Base-by-base conservation (phyloP, 352 stramenopile species). In the Pythium monospermum region DNA sequence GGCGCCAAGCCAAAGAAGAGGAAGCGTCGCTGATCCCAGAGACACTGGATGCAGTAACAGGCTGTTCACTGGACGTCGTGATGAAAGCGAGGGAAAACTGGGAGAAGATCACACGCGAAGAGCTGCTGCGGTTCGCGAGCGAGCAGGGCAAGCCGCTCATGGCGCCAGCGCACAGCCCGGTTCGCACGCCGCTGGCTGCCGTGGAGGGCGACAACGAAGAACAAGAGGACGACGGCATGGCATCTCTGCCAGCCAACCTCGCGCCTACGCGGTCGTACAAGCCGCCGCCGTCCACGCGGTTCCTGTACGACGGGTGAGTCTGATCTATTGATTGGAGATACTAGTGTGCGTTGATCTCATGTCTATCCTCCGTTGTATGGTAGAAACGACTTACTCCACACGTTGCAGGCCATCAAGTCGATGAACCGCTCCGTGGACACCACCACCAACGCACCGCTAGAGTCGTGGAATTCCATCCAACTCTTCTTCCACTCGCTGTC, bases 241-340 rank as follows among this genome's bases (percentile, higher is more conserved):
- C 13, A 8, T 18, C 28, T 12, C 36, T 42, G 0, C 25, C 13
- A 6, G n/a, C 41, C 12, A 58, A 46, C 32, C 11, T 43, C 13
- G 22, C 19, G 30, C 56, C 48, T 0, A 25, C 27, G 27, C 40
- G 32, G 13, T 52, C 56, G 0, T 64, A 48, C 49, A 57, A 58
- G 30, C 56, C 49, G 15, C 48, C 56, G 19, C 37, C 42, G 12
- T 53, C 47, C 2, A 57, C 58, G 11, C 65, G 77, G 22, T 86
- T 91, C 48, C 67, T 91, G 32, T 91, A 87, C 41, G 75, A 87
- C 45, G 64, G 74, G 76, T 87, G 59, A 12, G 48, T 28, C 19
- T n/a, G n/a, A n/a, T n/a, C n/a, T n/a, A n/a, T n/a, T n/a, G n/a
- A n/a, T n/a, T n/a, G n/a, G n/a, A n/a, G n/a, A n/a, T n/a, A n/a